Percentiles rank a stretch among this genome's conserved stretches.
These are phyloP conservation scores for Pseudevernia furfuracea DNA, from an alignment of 495 filamentous ascomycete species.

Conservation along the genomic window DNA sequence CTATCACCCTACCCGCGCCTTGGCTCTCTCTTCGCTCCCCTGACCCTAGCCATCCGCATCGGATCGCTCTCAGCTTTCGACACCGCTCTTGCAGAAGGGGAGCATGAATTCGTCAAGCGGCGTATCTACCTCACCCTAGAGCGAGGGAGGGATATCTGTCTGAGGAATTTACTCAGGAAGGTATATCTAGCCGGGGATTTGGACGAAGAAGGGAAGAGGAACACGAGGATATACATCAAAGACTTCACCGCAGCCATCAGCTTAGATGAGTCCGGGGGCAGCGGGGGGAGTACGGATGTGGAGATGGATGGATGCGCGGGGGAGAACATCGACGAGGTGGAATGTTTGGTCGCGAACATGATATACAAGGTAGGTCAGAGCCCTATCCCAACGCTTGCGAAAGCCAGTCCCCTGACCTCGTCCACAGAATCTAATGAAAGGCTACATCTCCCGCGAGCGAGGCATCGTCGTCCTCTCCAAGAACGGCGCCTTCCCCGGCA, in stretches of 20 bases:
- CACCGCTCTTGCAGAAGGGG: slow-evolving; percentile 65
- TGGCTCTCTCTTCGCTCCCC: slow-evolving; percentile 65
- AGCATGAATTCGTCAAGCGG: slow-evolving; percentile 85
- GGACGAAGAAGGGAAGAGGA: slow-evolving; percentile 62
- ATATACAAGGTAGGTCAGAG: slow-evolving; percentile 96
- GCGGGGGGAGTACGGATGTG: slow-evolving; percentile 58
- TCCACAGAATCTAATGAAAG: slow-evolving; percentile 82
- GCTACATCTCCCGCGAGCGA: slow-evolving; percentile 87
- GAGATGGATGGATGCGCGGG: slow-evolving; percentile 48
- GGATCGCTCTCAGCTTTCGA: slow-evolving; percentile 84
- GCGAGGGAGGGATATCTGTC: slow-evolving; percentile 77
- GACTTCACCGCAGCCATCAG: slow-evolving; percentile 67
- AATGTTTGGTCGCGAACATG: slow-evolving; percentile 87
- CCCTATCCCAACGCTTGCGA: too few relatives aligned
- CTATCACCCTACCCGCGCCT: slow-evolving; percentile 71
- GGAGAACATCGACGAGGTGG: slow-evolving; percentile 88
- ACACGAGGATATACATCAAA: slow-evolving; percentile 69
- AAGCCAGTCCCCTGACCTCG: too few relatives aligned
- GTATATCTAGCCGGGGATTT: slow-evolving; percentile 79
- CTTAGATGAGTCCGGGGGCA: slow-evolving; percentile 45
- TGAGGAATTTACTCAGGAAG: slow-evolving; percentile 84
- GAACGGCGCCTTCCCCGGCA: slow-evolving; percentile 88
- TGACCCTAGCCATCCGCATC: slow-evolving; percentile 66
- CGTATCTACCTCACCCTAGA: slow-evolving; percentile 93
- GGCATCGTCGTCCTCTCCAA: slow-evolving; percentile 88